phyloP scores from a whole-genome alignment of 306 rosid species.

The Cucurbita pepo region DNA sequence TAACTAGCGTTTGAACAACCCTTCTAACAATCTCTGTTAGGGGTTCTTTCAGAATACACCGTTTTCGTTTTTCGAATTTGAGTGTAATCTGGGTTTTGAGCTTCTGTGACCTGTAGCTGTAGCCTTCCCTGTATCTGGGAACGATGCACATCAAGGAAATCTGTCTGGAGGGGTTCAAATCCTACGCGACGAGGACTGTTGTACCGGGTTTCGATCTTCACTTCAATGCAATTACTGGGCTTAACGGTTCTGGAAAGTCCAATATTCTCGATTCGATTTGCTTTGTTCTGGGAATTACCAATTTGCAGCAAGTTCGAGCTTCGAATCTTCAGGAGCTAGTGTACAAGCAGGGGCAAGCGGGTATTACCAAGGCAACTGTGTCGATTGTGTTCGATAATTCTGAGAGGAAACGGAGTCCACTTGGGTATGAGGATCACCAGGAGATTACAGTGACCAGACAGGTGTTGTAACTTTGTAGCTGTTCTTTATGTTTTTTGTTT shows the following conservation, averaged over 20 bases:
- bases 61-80: not conserved
- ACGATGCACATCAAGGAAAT: slow-evolving; percentile 72
- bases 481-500: not conserved
- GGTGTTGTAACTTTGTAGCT: slow-evolving; percentile 18
- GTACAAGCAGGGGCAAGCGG: slow-evolving; percentile 95
- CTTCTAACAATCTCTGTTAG: not conserved
- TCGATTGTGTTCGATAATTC: slow-evolving; percentile 72
- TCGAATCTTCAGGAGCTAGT: slow-evolving; percentile 93
- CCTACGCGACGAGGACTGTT: slow-evolving; percentile 82
- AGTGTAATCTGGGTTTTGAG: not conserved
- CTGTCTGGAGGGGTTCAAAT: slow-evolving; percentile 94
- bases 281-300: slow-evolving; percentile 81
- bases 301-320: slow-evolving; percentile 86
- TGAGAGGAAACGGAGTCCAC: slow-evolving; percentile 56
- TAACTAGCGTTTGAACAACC: not conserved
- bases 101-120: not conserved
- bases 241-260: slow-evolving; percentile 93
- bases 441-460: slow-evolving; percentile 90
- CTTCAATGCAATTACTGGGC: slow-evolving; percentile 86
- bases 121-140: not conserved
- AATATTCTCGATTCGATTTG: slow-evolving; percentile 89
- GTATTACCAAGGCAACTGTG: slow-evolving; percentile 92
- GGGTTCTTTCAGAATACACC: not conserved
- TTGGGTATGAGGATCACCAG: slow-evolving; percentile 61
- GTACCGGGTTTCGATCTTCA: slow-evolving; percentile 78